Evolutionary conservation across 257 asterid species (phyloP).

Genomic region (Solanum chiquidenum): DNA sequence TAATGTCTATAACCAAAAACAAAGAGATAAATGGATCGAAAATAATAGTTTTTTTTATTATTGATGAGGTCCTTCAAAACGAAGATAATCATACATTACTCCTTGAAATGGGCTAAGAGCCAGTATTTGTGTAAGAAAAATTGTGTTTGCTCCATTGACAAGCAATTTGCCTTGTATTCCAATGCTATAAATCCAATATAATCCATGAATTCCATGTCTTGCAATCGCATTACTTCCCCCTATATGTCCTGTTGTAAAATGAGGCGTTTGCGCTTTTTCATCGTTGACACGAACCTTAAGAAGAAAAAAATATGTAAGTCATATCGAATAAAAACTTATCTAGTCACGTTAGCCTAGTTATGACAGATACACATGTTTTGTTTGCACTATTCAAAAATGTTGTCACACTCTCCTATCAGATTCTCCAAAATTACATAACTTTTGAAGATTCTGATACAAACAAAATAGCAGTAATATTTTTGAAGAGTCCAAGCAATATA

Average conservation of each 20-base stretch:
- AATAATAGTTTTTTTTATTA: neutral
- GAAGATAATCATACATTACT: conserved; percentile 47
- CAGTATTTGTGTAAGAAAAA: conserved; percentile 27
- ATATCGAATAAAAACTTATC: neutral
- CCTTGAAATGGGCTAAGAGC: conserved; percentile 3
- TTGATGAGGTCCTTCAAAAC: conserved; percentile 26
- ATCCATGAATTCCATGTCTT: conserved; percentile 36
- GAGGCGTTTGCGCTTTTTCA: conserved; percentile 4
- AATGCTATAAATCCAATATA: conserved; percentile 12
- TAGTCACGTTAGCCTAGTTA: neutral
- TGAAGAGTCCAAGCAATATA: neutral
- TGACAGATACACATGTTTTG: neutral
- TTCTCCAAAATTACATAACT: neutral
- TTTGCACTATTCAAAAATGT: neutral
- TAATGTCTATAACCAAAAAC: neutral
- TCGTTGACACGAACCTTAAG: conserved; percentile 34
- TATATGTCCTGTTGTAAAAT: conserved; percentile 25
- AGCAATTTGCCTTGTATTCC: conserved; percentile 14
- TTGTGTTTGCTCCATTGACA: conserved; percentile 23
- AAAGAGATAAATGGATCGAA: neutral
- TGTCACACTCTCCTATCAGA: neutral
- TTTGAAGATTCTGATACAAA: fast-evolving
- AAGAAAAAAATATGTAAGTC: neutral
- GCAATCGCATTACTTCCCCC: conserved; percentile 50
- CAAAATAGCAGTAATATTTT: neutral